Base-by-base conservation (phyloP, 192 early-diverging fungal genomes). In the Linnemannia hyalina region DNA sequence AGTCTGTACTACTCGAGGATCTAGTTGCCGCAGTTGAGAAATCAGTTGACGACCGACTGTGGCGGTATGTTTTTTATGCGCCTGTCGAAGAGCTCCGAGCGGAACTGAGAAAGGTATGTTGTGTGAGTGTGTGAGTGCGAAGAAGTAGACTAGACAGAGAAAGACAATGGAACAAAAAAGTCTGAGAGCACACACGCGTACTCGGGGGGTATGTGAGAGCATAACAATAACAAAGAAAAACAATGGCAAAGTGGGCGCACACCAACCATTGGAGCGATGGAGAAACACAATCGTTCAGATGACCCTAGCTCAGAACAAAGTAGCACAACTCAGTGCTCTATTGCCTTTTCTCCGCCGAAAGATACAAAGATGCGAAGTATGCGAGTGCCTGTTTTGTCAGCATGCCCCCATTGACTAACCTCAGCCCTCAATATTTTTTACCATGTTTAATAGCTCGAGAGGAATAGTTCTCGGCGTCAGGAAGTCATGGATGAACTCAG, bases 31-130 rank as follows among this genome's bases (percentile, higher is more conserved):
- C 92, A 63, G 88, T 82, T 52, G 81, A 90, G 52, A 82, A 91
- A 63, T 88, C 83, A 26, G 89, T 91, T 57, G 91, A 93, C 75
- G 92, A 93, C 68, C 89, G 89, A 73, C 86, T 93, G 38, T 93
- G 92, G 92, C 68, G 92, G 70, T 86, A 91, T 52, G 88, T 92
- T 22, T 89, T 93, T 83, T 92, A 93, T 88, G 83, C 89, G 60
- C 82, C 80, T 60, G 89, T 92, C 32, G 92, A 93, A 80, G 88
- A 91, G 70, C 77, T 88, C n/a, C 80, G 91, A 20, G 78, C 77
- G 40, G 88, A 89, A 46, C 78, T 93, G 47, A 86, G 91, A 60
- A 88, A 90, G 88, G 90, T 92, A 80, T 7, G 76, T 22, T 72
- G 20, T 22, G 75, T 38, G 65, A 44, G 60, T 15, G 26, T 15